phyloP scores from a whole-genome alignment of 1,284 basidiomycete species.

The Cystobasidiaceae sp. region DNA sequence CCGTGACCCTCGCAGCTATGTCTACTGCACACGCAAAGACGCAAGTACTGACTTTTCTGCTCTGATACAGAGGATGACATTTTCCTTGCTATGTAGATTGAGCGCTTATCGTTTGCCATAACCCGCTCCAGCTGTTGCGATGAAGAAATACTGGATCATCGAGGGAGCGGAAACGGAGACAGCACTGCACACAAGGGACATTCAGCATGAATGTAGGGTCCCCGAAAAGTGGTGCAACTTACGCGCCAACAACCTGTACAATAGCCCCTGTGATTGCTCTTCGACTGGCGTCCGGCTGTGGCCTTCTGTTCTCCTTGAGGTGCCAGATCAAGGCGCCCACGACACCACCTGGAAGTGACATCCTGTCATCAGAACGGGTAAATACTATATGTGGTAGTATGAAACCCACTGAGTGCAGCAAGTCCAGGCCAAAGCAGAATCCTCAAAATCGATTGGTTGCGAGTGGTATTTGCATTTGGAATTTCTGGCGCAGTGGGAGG shows the following conservation, averaged over 20 bases:
- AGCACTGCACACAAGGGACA: not conserved
- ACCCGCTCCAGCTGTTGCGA: not conserved
- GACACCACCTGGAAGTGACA: not conserved
- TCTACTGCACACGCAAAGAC: no score
- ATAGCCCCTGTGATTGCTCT: slow-evolving; percentile 16
- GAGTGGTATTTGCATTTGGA: slow-evolving; percentile 6
- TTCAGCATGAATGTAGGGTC: not conserved
- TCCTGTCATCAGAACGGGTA: not conserved
- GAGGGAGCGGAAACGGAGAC: slow-evolving; percentile 26
- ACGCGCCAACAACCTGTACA: slow-evolving; percentile 24
- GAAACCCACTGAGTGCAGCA: slow-evolving; percentile 1
- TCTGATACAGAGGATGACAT: no score
- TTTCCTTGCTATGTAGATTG: not conserved
- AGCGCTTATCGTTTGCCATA: not conserved
- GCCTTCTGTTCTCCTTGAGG: slow-evolving; percentile 2
- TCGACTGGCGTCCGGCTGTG: slow-evolving; percentile 5
- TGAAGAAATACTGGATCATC: slow-evolving; percentile 1
- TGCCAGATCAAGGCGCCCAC: slow-evolving; percentile 24
- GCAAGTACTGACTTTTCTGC: no score
- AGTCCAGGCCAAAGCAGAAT: slow-evolving; percentile 21
- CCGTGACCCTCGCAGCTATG: no score
- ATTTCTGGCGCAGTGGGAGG: not conserved
- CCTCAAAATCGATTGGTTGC: slow-evolving; percentile 18
- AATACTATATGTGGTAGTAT: not conserved
- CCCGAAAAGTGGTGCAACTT: not conserved